Evolutionary conservation across 306 rosid genomes (phyloP).

Genomic region (Cucumis cinereus): DNA sequence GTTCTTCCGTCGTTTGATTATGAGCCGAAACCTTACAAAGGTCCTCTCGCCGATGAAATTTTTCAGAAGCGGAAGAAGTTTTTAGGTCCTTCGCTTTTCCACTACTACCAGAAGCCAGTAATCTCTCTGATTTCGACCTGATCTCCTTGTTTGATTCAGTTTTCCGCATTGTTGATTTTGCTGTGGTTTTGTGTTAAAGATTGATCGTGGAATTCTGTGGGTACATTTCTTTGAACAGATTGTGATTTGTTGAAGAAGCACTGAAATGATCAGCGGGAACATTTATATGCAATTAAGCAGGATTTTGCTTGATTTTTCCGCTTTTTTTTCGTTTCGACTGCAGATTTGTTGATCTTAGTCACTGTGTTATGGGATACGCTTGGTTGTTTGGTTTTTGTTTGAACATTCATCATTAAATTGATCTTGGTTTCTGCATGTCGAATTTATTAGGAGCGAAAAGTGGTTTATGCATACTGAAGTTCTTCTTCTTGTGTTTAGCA

Average conservation of each 20-base stretch:
- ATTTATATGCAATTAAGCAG: background rate
- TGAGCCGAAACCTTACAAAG: conserved; percentile 46
- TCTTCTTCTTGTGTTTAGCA: background rate
- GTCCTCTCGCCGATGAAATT: conserved; percentile 58
- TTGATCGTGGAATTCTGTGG: background rate
- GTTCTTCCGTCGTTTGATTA: conserved; percentile 57
- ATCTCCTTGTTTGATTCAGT: background rate
- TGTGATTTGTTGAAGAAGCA: background rate
- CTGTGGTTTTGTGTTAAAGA: background rate
- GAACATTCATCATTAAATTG: background rate
- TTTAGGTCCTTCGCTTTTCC: conserved; percentile 78
- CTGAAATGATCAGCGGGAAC: background rate
- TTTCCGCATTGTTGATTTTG: background rate
- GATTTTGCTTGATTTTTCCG: background rate
- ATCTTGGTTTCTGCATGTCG: background rate
- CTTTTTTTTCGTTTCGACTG: background rate
- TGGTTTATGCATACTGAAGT: background rate
- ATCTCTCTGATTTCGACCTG: conserved; percentile 5
- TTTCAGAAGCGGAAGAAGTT: conserved; percentile 59
- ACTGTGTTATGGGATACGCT: background rate
- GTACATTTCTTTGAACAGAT: background rate
- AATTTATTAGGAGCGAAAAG: background rate
- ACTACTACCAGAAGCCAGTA: conserved; percentile 79
- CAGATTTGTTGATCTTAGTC: background rate
- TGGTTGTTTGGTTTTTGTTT: background rate